Evolutionary conservation across 768 basidiomycete genomes (phyloP).

Genomic region (Termitomyces sp.): DNA sequence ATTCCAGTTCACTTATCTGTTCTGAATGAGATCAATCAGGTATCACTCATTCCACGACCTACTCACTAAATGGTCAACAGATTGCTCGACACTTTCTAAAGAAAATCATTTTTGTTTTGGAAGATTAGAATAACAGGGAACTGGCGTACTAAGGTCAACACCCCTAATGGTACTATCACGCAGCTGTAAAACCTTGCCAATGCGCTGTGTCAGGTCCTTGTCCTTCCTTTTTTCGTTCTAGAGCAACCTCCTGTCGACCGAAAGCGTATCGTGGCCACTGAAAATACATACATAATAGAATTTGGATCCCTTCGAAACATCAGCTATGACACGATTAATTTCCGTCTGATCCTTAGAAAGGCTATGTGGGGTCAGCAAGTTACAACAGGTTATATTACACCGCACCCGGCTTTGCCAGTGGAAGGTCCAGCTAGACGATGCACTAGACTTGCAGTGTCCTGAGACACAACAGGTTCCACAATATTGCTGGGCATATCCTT

Average conservation of each 20-base stretch:
- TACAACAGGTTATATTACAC: not conserved
- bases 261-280: not conserved
- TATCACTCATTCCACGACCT: not conserved
- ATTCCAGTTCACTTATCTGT: conserved; percentile 68
- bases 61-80: conserved; percentile 67
- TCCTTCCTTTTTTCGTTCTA: conserved; percentile 91
- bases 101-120: not conserved
- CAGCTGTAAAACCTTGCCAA: conserved; percentile 60
- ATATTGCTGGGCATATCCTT: not conserved
- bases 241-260: not conserved
- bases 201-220: conserved; percentile 73
- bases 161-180: conserved; percentile 53
- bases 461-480: conserved; percentile 33
- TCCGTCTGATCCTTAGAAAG: conserved; percentile 75
- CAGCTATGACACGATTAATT: conserved; percentile 84
- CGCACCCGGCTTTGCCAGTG: conserved; percentile 81
- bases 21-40: not conserved
- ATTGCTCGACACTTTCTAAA: conserved; percentile 53
- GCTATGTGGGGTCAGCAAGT: conserved; percentile 25
- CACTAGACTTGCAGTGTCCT: conserved; percentile 64
- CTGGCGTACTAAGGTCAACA: conserved; percentile 47
- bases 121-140: conserved; percentile 2
- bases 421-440: conserved; percentile 84
- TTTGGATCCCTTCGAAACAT: conserved; percentile 89
- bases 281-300: conserved; percentile 68